Evolutionary conservation across 1,139 yeast genomes (phyloP).

Genomic region (Magnusiomyces magnusii): DNA sequence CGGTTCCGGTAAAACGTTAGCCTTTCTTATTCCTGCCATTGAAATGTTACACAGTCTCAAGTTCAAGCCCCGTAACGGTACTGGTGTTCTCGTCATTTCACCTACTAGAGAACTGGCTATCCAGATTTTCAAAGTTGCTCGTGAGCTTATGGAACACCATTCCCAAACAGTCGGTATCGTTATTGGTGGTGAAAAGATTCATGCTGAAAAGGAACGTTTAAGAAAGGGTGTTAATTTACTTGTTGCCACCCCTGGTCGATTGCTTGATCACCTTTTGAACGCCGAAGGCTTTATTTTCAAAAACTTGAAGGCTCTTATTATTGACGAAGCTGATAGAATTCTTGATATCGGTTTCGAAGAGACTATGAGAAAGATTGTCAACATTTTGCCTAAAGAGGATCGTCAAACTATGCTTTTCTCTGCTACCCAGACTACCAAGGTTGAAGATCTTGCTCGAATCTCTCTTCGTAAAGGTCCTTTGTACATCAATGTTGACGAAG

Average conservation of each 20-base stretch:
- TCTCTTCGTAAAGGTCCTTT: conserved; percentile 93
- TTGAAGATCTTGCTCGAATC: conserved; percentile 94
- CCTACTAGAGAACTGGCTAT: conserved; percentile 92
- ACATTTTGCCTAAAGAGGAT: conserved; percentile 84
- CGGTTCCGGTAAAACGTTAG: conserved; percentile 96
- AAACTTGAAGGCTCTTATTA: conserved; percentile 85
- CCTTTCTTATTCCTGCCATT: conserved; percentile 90
- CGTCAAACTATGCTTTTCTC: conserved; percentile 97
- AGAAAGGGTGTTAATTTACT: conserved; percentile 87
- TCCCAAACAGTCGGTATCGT: conserved; percentile 94
- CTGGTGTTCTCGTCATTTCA: conserved; percentile 79
- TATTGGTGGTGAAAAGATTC: conserved; percentile 97
- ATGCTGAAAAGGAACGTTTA: conserved; percentile 93
- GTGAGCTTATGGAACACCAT: conserved; percentile 86
- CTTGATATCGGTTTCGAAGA: conserved; percentile 97
- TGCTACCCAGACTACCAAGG: conserved; percentile 98
- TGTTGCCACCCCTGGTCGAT: conserved; percentile 96
- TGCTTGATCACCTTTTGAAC: conserved; percentile 92
- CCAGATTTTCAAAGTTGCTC: conserved; percentile 94
- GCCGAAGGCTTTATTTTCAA: conserved; percentile 91
- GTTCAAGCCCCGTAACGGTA: conserved; percentile 88
- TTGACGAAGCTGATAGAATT: conserved; percentile 97
- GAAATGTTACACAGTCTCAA: conserved; percentile 82
- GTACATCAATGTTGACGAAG: conserved; percentile 88
- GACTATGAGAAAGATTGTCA: conserved; percentile 95